Evolutionary conservation across 2,329 filamentous ascomycete genomes (phyloP).

Genomic region (Nannizzia gypsea): DNA sequence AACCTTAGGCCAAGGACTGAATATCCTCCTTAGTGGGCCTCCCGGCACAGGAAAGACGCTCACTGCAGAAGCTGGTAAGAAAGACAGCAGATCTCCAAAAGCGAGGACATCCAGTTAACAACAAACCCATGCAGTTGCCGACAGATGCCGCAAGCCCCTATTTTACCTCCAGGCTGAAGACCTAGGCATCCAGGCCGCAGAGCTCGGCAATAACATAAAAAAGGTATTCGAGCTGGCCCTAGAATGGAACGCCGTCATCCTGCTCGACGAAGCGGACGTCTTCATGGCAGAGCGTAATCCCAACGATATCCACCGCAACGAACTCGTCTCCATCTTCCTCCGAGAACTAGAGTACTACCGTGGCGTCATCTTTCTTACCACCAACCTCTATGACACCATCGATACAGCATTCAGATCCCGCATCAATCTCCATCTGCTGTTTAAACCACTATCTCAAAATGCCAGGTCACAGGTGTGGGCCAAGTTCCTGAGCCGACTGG

Average conservation of each 20-base stretch:
- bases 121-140: constrained; percentile 10
- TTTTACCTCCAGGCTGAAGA: constrained; percentile 13
- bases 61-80: constrained; percentile 23
- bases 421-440: constrained; percentile 39
- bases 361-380: constrained; percentile 24
- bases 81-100: constrained; percentile 14
- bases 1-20: constrained; percentile 6
- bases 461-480: constrained; percentile 35
- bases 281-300: constrained; percentile 18
- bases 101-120: constrained; percentile 16
- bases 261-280: constrained; percentile 22
- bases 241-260: constrained; percentile 16
- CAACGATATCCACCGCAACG: constrained; percentile 17
- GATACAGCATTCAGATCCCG: constrained; percentile 32
- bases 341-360: constrained; percentile 19
- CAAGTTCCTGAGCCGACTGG: constrained; percentile 32
- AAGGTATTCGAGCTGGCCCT: constrained; percentile 20
- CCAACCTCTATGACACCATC: constrained; percentile 23
- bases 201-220: constrained; percentile 17
- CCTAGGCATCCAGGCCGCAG: constrained; percentile 12
- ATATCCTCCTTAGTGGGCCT: constrained; percentile 10
- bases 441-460: constrained; percentile 29
- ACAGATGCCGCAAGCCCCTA: constrained; percentile 6
- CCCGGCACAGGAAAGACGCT: constrained; percentile 27
- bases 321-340: constrained; percentile 16